Conservation (phyloP, 306 rosid genomes). For the Cucumis hystrix region DNA sequence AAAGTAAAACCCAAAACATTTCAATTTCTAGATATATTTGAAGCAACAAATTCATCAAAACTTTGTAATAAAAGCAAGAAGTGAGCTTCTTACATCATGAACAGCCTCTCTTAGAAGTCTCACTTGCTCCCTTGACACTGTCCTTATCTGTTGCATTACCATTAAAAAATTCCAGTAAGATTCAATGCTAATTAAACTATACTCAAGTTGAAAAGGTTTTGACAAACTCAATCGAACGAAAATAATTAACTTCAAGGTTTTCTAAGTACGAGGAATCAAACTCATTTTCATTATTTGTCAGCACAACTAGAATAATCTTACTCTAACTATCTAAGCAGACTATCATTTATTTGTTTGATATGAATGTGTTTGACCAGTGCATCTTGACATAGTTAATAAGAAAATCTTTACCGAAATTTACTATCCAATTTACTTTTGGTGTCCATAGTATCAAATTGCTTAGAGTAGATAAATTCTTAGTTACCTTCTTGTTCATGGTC, state of each 20-base stretch:
- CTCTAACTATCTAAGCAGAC: background rate
- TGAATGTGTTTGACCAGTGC: background rate
- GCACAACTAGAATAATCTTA: background rate
- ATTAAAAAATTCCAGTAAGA: background rate
- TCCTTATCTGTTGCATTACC: slow-evolving; percentile 20
- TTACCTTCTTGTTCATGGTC: slow-evolving; percentile 47
- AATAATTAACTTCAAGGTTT: background rate
- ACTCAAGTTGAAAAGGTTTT: background rate
- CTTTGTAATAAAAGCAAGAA: background rate
- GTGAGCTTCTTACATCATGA: slow-evolving; percentile 37
- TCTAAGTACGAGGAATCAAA: background rate
- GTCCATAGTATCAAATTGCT: background rate
- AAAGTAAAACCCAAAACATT: background rate
- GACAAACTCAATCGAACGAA: background rate
- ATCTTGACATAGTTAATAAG: background rate
- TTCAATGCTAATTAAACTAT: background rate
- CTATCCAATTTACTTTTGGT: background rate
- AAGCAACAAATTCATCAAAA: background rate
- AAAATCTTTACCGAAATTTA: too few species aligned
- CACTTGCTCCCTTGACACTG: slow-evolving; percentile 31
- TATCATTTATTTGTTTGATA: background rate
- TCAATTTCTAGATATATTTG: background rate
- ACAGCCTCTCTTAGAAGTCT: slow-evolving; percentile 34
- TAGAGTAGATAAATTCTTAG: background rate
- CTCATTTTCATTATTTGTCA: background rate